Conservation (phyloP, 148 eudicot species). For the Linanthus parryae region DNA sequence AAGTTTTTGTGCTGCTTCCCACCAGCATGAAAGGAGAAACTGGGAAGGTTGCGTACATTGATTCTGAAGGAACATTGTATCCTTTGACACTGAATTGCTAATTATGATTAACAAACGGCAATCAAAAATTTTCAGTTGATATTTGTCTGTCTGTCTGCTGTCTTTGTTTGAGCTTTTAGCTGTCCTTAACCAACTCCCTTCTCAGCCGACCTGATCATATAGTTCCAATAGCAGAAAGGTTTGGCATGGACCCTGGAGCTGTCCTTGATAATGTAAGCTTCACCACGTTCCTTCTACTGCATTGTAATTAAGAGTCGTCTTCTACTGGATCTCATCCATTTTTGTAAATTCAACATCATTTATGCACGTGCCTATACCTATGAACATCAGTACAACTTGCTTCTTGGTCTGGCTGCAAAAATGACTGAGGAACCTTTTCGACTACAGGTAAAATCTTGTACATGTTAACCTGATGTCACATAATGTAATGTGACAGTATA, state of each 20-base stretch:
- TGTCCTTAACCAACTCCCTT: conserved; percentile 32
- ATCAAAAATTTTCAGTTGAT: background rate
- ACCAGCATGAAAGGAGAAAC: too few species aligned
- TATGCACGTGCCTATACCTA: conserved; percentile 99
- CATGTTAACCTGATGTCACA: background rate
- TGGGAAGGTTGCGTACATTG: conserved; percentile 96
- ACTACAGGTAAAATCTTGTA: conserved; percentile 53
- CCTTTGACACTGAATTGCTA: conserved; percentile 21
- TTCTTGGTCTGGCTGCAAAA: conserved; percentile 94
- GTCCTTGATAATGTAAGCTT: conserved; percentile 83
- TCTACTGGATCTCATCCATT: conserved; percentile 3
- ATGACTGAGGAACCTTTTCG: conserved; percentile 97
- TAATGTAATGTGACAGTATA: background rate
- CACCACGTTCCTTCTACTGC: conserved; percentile 1
- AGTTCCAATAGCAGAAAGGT: conserved; percentile 95
- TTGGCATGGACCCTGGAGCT: conserved; percentile 97
- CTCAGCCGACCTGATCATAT: conserved; percentile 90
- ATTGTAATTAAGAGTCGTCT: background rate
- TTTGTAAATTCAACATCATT: conserved; percentile 35
- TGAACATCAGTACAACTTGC: conserved; percentile 94
- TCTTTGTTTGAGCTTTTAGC: background rate
- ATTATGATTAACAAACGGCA: background rate
- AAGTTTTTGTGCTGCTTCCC: too few species aligned
- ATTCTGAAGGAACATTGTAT: conserved; percentile 99
- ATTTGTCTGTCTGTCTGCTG: background rate